Conservation (phyloP, 176 grass and related monocot genomes). For the Hordeum vulgare region MorexV3_pseudomolecules_assembly NC_058519.1:398451749-398452248, state of each 20-base stretch:
- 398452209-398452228: background rate
- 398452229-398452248: background rate
- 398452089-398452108: background rate
- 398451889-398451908: background rate
- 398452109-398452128: background rate
- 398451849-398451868: background rate
- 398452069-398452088: background rate
- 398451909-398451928: background rate
- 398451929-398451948: background rate
- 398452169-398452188: background rate
- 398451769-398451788: background rate
- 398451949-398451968: background rate
- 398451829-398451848: background rate
- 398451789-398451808: background rate
- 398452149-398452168: background rate
- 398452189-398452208: conserved; percentile 12
- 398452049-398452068: background rate
- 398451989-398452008: background rate
- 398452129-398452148: background rate
- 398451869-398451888: background rate
- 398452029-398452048: background rate
- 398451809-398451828: background rate
- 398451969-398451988: background rate
- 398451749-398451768: background rate
- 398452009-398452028: background rate